Percentiles rank a stretch among this genome's conserved stretches.
phyloP scores from a whole-genome alignment of 352 stramenopile genomes.

The Globisporangium radiosum region DNA sequence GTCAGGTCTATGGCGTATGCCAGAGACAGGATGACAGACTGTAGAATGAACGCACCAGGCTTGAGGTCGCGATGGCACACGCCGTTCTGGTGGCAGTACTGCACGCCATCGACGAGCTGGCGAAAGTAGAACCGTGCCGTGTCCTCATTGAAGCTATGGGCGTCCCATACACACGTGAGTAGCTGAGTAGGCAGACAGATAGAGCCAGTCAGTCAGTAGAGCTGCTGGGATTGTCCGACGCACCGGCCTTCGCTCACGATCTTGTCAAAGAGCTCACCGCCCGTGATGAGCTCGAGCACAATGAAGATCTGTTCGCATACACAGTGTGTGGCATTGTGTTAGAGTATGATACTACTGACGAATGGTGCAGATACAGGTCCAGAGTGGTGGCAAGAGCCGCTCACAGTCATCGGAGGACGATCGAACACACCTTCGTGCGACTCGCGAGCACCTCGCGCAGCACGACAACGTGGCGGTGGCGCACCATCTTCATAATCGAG shows the following conservation, averaged over 20 bases:
- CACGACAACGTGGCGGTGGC: slow-evolving; percentile 85
- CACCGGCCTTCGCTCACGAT: slow-evolving; percentile 92
- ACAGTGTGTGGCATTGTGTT: background rate
- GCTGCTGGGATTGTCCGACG: slow-evolving; percentile 5
- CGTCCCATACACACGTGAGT: background rate
- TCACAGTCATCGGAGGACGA: no score
- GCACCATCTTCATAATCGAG: slow-evolving; percentile 97
- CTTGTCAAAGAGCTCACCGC: slow-evolving; percentile 93
- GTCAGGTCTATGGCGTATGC: no score
- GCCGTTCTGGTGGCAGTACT: slow-evolving; percentile 96
- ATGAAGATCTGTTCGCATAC: slow-evolving; percentile 90
- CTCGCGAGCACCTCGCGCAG: slow-evolving; percentile 88
- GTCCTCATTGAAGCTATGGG: slow-evolving; percentile 89
- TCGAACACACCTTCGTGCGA: slow-evolving; percentile 87
- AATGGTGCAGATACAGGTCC: background rate
- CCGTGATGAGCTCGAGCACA: slow-evolving; percentile 88
- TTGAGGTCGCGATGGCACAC: slow-evolving; percentile 97
- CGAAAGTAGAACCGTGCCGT: slow-evolving; percentile 97
- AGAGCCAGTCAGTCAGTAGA: no score
- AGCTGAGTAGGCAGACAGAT: no score
- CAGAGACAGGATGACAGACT: no score
- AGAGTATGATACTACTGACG: no score
- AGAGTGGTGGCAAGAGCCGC: background rate
- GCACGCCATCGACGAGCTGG: slow-evolving; percentile 95
- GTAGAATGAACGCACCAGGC: slow-evolving; percentile 41